Base-by-base conservation (phyloP, 768 basidiomycete species). In the Cystofilobasidium ferigula region DNA sequence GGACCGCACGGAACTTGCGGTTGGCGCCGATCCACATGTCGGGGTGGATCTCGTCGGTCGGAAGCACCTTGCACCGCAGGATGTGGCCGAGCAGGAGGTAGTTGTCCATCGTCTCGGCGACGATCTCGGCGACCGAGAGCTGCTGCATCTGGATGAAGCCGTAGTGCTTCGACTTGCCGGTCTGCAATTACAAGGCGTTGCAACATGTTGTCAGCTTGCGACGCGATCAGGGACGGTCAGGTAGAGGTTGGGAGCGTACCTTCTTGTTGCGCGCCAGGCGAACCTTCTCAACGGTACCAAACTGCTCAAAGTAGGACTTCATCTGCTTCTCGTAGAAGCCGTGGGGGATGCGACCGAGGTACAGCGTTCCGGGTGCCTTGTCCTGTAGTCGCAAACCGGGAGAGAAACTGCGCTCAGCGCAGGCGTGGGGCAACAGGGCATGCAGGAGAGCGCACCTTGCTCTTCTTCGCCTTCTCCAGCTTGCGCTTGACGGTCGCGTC, bases 31-130 rank as follows among this genome's bases (percentile, higher is more conserved):
- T 80, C 95, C 95, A 99, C 1, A 98, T 77, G 73, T 94, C 84
- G 16, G 92, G 88, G 75, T 98, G 94, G 1, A 98, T 84, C 68
- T 93, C 77, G 30, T 93, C 89, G 71, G 85, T 85, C 45, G 95
- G 90, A 67, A 98, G 84, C 45, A 76, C 76, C 38, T 71, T 87
- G 80, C 94, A 98, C 51, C 83, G 84, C 63, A 99, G 81, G 69
- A 99, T 87, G 74, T 95, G 94, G 9, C 94, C 93, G 81, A 87
- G 83, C 69, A 99, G 81, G 43, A 99, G 82, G 76, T 97, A 99
- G 78, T 95, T 98, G 81, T 99, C 85, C 95, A 98, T 98, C 53
- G 94, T 98, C 73, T 98, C 95, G 1, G 88, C 86, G 10, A 95
- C 95, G 69, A 99, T 97, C 73, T 92, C 79, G 0, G 95, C 93